A percentile compares a stretch with the other conserved stretches of the same genome.
Conservation (phyloP, 73 alveolate genomes). For the Tetrahymena thermophila region DNA sequence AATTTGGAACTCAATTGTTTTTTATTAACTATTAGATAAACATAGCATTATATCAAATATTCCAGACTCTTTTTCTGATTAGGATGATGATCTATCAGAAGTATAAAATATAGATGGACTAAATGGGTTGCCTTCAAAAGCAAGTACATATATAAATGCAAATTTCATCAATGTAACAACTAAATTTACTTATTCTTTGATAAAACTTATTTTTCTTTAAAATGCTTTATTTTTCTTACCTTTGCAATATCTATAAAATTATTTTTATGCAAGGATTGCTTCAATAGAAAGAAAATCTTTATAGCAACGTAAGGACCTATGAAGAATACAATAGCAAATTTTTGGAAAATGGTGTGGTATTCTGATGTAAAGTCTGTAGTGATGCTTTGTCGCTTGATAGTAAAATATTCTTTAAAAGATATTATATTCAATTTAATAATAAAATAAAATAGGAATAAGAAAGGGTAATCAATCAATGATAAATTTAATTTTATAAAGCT, state of each 20-base stretch:
- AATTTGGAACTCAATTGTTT: no score
- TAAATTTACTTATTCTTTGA: neutral
- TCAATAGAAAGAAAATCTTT: slow-evolving; percentile 37
- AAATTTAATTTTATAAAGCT: neutral
- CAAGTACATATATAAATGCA: neutral
- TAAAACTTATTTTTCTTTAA: no score
- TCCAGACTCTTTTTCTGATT: neutral
- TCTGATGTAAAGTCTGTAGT: slow-evolving; percentile 57
- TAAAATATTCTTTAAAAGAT: neutral
- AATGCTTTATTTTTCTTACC: neutral
- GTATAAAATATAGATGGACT: neutral
- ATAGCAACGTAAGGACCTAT: slow-evolving; percentile 92
- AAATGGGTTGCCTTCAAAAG: neutral
- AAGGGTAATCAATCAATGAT: neutral
- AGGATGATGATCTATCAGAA: neutral
- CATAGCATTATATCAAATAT: neutral
- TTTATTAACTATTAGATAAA: neutral
- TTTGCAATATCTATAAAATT: neutral
- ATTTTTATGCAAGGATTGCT: neutral
- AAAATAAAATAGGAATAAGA: neutral
- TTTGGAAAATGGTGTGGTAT: slow-evolving; percentile 85
- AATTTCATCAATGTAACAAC: neutral
- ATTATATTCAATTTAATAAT: neutral
- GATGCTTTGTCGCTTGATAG: slow-evolving; percentile 67
- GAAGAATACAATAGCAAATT: slow-evolving; percentile 62